These are phyloP conservation scores for Boletus reticuloceps DNA, from an alignment of 768 basidiomycete species.

Conservation along the genomic window DNA sequence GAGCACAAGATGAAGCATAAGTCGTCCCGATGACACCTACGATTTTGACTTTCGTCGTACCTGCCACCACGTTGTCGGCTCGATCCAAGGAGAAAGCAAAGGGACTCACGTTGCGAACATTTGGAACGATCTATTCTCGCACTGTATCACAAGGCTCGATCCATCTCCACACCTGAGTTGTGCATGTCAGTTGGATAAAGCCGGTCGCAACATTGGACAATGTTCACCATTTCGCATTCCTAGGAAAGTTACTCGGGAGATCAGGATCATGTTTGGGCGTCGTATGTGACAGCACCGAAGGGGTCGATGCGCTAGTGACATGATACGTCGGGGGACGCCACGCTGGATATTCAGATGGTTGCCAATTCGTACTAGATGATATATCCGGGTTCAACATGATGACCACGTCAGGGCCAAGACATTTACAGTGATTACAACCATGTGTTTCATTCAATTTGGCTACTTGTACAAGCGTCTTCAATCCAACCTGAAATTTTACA, in stretches of 20 bases:
- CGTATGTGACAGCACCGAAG: conserved; percentile 4
- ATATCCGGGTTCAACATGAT: background rate
- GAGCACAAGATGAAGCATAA: background rate
- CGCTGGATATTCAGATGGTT: background rate
- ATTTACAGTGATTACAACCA: background rate
- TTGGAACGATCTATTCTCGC: conserved; percentile 68
- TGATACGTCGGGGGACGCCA: conserved; percentile 36
- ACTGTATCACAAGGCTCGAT: conserved; percentile 59
- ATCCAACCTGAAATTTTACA: no score
- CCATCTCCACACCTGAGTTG: conserved; percentile 71
- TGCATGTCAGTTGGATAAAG: background rate
- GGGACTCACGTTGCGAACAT: conserved; percentile 44
- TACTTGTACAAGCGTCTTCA: no score
- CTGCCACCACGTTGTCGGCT: background rate
- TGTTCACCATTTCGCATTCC: conserved; percentile 54
- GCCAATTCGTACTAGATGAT: background rate
- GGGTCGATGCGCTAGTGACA: conserved; percentile 15
- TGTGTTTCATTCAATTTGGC: no score
- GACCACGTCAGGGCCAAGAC: no score
- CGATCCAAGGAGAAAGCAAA: background rate
- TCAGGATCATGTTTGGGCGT: conserved; percentile 22
- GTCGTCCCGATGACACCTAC: background rate
- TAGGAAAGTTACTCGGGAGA: conserved; percentile 46
- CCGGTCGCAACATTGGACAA: background rate
- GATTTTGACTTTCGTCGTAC: background rate